Conservation (phyloP, 345 rosid species). For the Syzygium aqueum region DNA sequence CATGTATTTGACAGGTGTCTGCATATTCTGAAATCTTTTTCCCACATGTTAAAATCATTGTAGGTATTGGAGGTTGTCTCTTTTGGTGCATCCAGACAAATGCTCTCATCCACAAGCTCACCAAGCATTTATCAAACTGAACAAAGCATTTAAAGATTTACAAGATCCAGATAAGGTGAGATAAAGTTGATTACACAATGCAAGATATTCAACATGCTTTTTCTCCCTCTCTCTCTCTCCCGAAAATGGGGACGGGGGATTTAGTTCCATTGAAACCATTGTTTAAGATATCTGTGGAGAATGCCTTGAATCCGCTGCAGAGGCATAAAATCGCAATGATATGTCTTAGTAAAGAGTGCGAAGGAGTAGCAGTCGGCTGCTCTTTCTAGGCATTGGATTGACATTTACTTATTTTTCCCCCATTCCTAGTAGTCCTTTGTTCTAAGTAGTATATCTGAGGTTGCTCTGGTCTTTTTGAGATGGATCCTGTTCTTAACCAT, state of each 20-base stretch:
- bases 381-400: neutral
- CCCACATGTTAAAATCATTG: neutral
- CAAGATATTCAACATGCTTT: neutral
- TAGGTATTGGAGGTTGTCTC: slow-evolving; percentile 96
- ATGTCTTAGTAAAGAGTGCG: neutral
- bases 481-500: neutral
- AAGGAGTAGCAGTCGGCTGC: neutral
- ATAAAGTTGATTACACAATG: neutral
- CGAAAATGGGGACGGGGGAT: neutral
- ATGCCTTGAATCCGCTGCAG: neutral
- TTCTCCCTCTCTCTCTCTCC: neutral
- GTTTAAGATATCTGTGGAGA: neutral
- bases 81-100: slow-evolving; percentile 92
- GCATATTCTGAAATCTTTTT: neutral
- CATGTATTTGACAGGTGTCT: neutral
- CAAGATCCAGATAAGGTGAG: slow-evolving; percentile 93
- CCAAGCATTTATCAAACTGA: slow-evolving; percentile 72
- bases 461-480: neutral
- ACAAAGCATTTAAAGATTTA: slow-evolving; percentile 83
- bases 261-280: neutral
- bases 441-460: neutral
- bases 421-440: neutral
- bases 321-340: neutral
- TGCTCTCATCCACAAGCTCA: slow-evolving; percentile 97
- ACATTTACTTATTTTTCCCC: neutral